Conservation (phyloP, 2,329 filamentous ascomycete genomes). For the Colletotrichum cereale region DNA sequence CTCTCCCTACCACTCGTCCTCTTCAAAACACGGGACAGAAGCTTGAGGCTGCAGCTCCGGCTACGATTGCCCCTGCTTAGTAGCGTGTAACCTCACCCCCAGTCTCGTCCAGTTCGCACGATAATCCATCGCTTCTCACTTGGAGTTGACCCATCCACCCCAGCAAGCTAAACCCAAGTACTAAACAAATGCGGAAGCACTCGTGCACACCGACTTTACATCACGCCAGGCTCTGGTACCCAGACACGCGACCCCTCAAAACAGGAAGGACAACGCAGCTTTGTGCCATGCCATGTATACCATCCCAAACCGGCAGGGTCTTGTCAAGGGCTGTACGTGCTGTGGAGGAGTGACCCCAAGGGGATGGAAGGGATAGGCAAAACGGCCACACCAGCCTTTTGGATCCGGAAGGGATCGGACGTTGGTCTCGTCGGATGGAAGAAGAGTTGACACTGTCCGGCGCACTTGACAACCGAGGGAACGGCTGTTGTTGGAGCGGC, state of each 20-base stretch:
- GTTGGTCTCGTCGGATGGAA: constrained; percentile 3
- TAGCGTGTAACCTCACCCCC: neutral
- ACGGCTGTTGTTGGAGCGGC: constrained; percentile 35
- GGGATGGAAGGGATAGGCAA: neutral
- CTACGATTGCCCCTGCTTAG: constrained; percentile 16
- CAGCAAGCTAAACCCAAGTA: neutral
- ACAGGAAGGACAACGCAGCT: neutral
- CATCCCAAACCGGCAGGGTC: neutral
- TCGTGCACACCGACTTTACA: constrained; percentile 1
- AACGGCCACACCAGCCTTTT: neutral
- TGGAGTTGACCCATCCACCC: neutral
- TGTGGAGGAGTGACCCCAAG: neutral
- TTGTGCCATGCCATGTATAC: neutral
- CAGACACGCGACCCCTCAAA: neutral
- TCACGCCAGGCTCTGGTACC: neutral
- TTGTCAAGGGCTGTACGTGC: neutral
- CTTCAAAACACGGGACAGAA: neutral
- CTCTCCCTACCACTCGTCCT: neutral
- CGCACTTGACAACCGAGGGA: neutral
- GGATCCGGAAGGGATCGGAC: neutral
- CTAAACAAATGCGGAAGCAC: neutral
- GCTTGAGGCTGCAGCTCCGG: neutral
- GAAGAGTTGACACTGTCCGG: constrained; percentile 16
- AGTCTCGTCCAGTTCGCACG: neutral
- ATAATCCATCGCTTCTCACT: neutral